Base-by-base conservation (phyloP, 768 basidiomycete genomes). In the Naganishia friedmannii region DNA sequence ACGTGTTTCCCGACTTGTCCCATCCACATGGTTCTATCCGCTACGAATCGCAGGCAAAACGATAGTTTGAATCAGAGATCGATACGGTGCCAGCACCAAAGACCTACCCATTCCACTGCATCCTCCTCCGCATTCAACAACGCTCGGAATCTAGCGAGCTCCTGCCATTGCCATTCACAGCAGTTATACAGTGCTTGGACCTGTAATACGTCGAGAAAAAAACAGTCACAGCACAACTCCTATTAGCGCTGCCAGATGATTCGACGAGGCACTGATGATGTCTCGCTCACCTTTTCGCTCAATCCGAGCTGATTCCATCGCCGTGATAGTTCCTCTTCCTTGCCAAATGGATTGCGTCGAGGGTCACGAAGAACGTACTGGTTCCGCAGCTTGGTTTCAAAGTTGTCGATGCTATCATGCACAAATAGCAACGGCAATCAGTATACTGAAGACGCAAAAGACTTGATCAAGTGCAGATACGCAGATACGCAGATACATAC, bases 141-240 rank as follows among this genome's bases (percentile, higher is more conserved):
- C 21, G 74, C 78, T 67, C 79, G 42, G 68, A 82, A 82, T 29
- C 78, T 73, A 9, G 73, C 73, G 0, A 79, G 79, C 67, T 82
- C 78, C 42, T 66, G 68, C 70, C 81, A 58, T 53, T 80, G 80
- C 80, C 80, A 81, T 74, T 82, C 81, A 72, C 80, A 81, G n/a
- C 81, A 73, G 23, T 78, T 74, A 72, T 80, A 74, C 7, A 82
- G 69, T 2, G 76, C 76, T 23, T 73, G 72, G 5, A 82, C 76
- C 81, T 81, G 37, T 26, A 17, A 29, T 12, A 9, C 17, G 55
- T 7, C 2, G 45, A 60, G 12, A 15, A 63, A 21, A n/a, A 63
- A 21, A 31, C 29, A 54, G 21, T 32, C n/a, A 46, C 17, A 23
- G 32, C 9, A 5, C 7, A 46, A 29, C 28, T 26, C 37, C 6